These are phyloP conservation scores for Citrus unshiu DNA, from an alignment of 345 rosid species.

Conservation along the genomic window DNA sequence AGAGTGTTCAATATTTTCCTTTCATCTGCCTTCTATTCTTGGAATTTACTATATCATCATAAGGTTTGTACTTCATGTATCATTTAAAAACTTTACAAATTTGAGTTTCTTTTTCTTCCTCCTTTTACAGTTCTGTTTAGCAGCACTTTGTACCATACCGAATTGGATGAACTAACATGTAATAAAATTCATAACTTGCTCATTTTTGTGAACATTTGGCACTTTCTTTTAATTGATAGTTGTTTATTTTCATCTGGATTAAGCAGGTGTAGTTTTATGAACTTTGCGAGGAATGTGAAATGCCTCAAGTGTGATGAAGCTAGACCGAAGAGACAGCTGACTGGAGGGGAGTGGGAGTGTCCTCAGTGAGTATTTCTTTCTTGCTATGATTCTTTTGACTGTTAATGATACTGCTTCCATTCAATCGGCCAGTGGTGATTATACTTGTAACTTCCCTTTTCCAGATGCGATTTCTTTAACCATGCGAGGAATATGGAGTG, in stretches of 20 bases:
- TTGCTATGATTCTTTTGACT: neutral
- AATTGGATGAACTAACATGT: neutral
- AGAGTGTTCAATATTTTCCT: conserved; percentile 3
- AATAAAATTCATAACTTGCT: neutral
- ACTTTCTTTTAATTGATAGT: neutral
- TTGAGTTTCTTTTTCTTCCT: neutral
- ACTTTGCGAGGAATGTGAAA: conserved; percentile 83
- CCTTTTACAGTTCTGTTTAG: neutral
- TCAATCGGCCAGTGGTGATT: conserved; percentile 8
- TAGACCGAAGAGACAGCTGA: conserved; percentile 80
- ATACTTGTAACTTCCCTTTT: conserved; percentile 17
- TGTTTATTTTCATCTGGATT: conserved; percentile 17
- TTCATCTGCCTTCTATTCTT: neutral
- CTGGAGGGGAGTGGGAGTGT: conserved; percentile 97
- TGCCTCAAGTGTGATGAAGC: conserved; percentile 88
- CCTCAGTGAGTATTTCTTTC: conserved; percentile 73
- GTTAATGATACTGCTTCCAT: neutral
- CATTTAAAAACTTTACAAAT: neutral
- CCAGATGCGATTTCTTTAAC: conserved; percentile 83
- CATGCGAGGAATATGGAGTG: conserved; percentile 72
- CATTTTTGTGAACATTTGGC: neutral
- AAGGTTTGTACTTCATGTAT: neutral
- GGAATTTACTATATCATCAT: neutral
- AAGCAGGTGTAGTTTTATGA: conserved; percentile 89
- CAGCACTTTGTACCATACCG: neutral